These are phyloP conservation scores for Beauveria pseudobassiana DNA, from an alignment of 2,329 filamentous ascomycete species.

Conservation along the genomic window DNA sequence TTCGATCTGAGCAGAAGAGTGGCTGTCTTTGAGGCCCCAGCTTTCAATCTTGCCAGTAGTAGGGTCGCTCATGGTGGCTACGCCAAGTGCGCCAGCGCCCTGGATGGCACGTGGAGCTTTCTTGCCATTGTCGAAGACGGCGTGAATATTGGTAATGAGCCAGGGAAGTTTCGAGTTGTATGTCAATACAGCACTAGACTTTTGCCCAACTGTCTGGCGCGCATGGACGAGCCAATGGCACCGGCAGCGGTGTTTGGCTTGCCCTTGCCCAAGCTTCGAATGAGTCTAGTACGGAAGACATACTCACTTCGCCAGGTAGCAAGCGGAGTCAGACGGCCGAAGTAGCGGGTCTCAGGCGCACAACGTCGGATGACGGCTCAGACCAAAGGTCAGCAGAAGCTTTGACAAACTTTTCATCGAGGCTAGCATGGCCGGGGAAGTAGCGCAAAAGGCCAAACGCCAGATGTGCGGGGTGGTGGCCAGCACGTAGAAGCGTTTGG, in stretches of 20 bases:
- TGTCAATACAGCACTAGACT: constrained; percentile 66
- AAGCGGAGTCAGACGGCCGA: constrained; percentile 71
- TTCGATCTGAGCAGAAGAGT: constrained; percentile 67
- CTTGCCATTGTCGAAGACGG: constrained; percentile 64
- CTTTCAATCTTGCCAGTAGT: constrained; percentile 65
- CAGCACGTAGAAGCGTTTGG: constrained; percentile 75
- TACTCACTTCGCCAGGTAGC: constrained; percentile 98
- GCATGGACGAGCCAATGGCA: constrained; percentile 44
- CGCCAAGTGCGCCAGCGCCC: constrained; percentile 69
- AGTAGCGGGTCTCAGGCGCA: constrained; percentile 69
- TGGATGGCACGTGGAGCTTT: constrained; percentile 75
- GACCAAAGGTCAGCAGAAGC: constrained; percentile 32
- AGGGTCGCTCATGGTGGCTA: constrained; percentile 77
- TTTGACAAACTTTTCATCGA: constrained; percentile 24
- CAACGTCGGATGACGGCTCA: constrained; percentile 40
- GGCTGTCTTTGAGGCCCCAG: constrained; percentile 74
- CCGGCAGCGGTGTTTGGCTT: constrained; percentile 58
- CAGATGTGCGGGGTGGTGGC: constrained; percentile 90
- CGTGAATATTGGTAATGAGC: constrained; percentile 72
- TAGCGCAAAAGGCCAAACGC: constrained; percentile 88
- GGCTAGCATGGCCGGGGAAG: constrained; percentile 64
- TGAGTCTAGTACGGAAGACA: constrained; percentile 73
- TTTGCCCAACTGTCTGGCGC: constrained; percentile 50
- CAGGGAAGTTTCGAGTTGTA: constrained; percentile 81
- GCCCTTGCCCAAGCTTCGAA: constrained; percentile 74